Evolutionary conservation across 129 eudicot genomes (phyloP).

Genomic region (Flaveria linearis): DNA sequence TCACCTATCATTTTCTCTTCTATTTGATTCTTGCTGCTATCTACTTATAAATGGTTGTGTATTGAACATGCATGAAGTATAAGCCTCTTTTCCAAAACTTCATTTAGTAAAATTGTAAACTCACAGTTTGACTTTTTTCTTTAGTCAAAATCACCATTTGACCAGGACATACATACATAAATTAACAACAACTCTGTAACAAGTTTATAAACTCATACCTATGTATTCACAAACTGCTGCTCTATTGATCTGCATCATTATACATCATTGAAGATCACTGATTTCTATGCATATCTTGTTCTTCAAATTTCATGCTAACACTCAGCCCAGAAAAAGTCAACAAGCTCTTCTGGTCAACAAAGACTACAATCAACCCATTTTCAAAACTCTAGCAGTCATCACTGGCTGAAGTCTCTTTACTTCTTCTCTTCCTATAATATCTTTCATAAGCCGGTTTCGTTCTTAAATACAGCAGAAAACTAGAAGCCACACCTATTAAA

Average conservation of each 20-base stretch:
- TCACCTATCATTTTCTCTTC: neutral
- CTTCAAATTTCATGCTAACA: conserved; percentile 7
- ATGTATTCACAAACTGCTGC: conserved; percentile 2
- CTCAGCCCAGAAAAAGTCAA: conserved; percentile 18
- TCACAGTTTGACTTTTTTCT: conserved; percentile 6
- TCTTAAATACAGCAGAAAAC: conserved; percentile 55
- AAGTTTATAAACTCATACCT: conserved; percentile 9
- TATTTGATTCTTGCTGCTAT: neutral
- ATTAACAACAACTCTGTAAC: neutral
- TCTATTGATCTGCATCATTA: conserved; percentile 18
- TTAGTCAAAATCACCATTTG: neutral
- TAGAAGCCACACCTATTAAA: conserved; percentile 54
- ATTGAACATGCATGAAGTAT: too few relatives aligned
- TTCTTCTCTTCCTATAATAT: conserved; percentile 32
- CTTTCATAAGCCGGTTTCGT: conserved; percentile 52
- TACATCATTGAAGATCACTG: conserved; percentile 3
- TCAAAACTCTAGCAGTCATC: conserved; percentile 15
- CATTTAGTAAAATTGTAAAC: neutral
- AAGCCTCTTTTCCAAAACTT: neutral
- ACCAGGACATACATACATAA: conserved; percentile 1
- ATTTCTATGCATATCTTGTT: neutral
- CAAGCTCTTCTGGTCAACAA: neutral
- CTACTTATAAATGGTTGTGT: too few relatives aligned
- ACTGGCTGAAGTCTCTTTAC: neutral
- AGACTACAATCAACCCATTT: neutral